Evolutionary conservation across 306 rosid genomes (phyloP).

Genomic region (Psophocarpus tetragonolobus): DNA sequence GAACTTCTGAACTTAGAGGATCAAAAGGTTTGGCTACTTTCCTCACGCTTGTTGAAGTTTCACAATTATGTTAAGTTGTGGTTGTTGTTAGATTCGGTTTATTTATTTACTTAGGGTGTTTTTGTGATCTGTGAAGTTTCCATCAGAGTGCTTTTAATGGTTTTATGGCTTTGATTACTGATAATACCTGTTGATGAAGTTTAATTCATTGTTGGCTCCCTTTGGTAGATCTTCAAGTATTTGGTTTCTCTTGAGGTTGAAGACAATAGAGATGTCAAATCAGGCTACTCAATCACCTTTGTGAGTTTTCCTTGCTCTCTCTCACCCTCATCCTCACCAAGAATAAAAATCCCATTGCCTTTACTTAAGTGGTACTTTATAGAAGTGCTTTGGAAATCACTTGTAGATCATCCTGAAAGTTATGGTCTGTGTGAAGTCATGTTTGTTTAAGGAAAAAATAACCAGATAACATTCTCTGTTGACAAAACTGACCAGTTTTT

Average conservation of each 20-base stretch:
- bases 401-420: background rate
- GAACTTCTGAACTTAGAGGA: slow-evolving; percentile 73
- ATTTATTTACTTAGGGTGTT: background rate
- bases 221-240: slow-evolving; percentile 78
- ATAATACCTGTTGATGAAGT: slow-evolving; percentile 1
- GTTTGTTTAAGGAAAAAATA: slow-evolving; percentile 3
- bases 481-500: background rate
- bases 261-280: slow-evolving; percentile 82
- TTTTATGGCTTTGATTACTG: slow-evolving; percentile 5
- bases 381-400: background rate
- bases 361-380: background rate
- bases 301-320: slow-evolving; percentile 54
- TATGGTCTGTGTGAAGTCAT: background rate
- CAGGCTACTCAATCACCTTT: slow-evolving; percentile 79
- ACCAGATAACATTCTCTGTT: background rate
- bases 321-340: background rate
- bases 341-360: background rate
- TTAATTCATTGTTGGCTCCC: background rate
- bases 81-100: background rate
- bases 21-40: slow-evolving; percentile 55
- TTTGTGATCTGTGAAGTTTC: background rate
- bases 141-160: background rate
- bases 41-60: background rate
- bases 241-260: slow-evolving; percentile 80
- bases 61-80: background rate